phyloP scores from a whole-genome alignment of 306 rosid species.

The Astragalus membranaceus region DNA sequence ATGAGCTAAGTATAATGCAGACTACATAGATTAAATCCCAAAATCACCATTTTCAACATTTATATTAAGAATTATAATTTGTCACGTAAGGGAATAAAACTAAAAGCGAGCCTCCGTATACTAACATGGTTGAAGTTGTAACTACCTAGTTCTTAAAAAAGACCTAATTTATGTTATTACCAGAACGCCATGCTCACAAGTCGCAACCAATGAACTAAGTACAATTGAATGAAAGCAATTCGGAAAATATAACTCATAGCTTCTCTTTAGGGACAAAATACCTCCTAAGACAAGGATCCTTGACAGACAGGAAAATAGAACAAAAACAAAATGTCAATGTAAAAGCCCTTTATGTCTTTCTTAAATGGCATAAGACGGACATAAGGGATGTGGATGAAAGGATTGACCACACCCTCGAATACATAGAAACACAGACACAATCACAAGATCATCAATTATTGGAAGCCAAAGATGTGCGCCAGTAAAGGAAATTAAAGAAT shows the following conservation, averaged over 20 bases:
- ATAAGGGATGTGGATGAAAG: background rate
- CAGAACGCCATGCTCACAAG: background rate
- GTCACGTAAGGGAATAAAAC: background rate
- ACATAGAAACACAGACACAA: background rate
- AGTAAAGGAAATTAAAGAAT: background rate
- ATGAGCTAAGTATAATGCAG: background rate
- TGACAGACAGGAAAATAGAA: background rate
- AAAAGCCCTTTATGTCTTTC: background rate
- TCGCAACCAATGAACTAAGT: background rate
- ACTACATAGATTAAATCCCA: background rate
- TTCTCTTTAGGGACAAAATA: background rate
- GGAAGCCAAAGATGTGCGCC: background rate
- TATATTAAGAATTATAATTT: background rate
- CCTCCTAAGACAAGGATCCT: background rate
- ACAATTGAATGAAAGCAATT: constrained; percentile 10
- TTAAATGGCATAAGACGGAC: background rate
- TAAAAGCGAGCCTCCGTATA: background rate
- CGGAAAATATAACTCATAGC: background rate
- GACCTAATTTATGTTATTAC: background rate
- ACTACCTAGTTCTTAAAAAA: background rate
- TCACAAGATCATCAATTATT: background rate
- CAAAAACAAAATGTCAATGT: background rate
- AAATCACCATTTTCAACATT: background rate
- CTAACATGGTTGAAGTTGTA: no score
- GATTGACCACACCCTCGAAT: background rate